Evolutionary conservation across 768 basidiomycete species (phyloP), one percentile per base, ranked within the genome.

Genomic region (Naganishia friedmannii): DNA sequence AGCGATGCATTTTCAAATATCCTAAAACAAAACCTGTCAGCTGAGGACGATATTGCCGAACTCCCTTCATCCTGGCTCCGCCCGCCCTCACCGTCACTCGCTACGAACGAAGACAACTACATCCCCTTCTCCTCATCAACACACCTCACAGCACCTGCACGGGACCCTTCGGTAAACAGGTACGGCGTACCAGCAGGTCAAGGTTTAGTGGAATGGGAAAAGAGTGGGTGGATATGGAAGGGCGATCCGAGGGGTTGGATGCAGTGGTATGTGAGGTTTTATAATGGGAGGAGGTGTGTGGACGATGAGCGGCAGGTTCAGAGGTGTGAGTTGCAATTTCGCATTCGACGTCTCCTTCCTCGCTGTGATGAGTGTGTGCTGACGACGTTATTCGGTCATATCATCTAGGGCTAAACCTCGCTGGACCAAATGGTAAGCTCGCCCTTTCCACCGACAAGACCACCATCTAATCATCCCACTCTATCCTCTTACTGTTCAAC

Each of bases 181-280:
- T 81, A 75, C 68, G 65, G 54, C 55, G 74, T 76, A 0, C 53
- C 73, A 10, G 80, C 80, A 0, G 80, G 80, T 10, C 78, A 79
- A 58, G 73, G 71, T 5, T 68, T 81, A 5, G 71, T 74, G 58
- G 80, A 81, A 53, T 81, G 80, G 80, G 80, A 81, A 65, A 81
- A 81, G 66, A 74, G 75, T 15, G 78, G 80, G 0, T 81, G 80
- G 80, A 79, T 81, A 15, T 79, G 78, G 78, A 28, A 45, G 15
- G 78, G 74, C 4, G 80, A 81, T 77, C 80, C 80, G 1, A 23
- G 80, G 31, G 80, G 80, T 21, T 81, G 80, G 80, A 79, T 79
- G 19, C 75, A 81, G 69, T 81, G 80, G 80, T 81, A 81, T 73
- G 55, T 70, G 21, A 67, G 78, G 6, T 81, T 81, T 55, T 81